Conservation (phyloP, 2,329 filamentous ascomycete genomes). For the Alternaria sp. region DNA sequence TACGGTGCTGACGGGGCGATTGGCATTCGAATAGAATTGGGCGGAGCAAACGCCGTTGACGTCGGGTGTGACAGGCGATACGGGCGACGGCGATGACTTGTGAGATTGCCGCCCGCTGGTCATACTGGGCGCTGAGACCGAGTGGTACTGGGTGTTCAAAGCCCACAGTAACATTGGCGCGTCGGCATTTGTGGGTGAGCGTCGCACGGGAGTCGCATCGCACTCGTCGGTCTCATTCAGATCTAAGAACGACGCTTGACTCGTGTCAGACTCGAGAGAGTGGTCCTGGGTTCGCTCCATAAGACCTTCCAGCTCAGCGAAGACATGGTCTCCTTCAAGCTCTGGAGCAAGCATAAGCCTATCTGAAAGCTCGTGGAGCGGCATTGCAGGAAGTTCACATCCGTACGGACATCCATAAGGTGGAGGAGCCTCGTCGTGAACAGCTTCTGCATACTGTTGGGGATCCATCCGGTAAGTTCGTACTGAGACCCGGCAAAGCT, state of each 20-base stretch:
- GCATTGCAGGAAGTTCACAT: not conserved
- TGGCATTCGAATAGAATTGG: not conserved
- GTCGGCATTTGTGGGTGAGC: not conserved
- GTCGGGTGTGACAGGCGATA: conserved; percentile 6
- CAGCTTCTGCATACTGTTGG: not conserved
- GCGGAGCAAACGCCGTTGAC: not conserved
- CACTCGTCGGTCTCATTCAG: not conserved
- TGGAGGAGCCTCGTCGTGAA: not conserved
- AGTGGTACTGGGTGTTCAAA: not conserved
- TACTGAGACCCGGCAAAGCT: not conserved
- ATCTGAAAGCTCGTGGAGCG: conserved; percentile 1
- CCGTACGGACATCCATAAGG: not conserved
- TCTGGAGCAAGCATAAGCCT: not conserved
- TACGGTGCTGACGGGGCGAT: not conserved
- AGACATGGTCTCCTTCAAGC: not conserved
- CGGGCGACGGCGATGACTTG: not conserved
- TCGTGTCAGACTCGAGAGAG: not conserved
- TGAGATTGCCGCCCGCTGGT: not conserved
- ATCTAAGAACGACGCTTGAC: not conserved
- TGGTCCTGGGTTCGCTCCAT: not conserved
- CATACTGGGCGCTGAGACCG: not conserved
- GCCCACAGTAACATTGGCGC: not conserved
- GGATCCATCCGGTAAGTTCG: conserved; percentile 1
- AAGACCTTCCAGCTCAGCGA: not conserved
- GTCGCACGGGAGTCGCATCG: not conserved